A percentile compares a stretch with the other conserved stretches of the same genome.
Conservation (phyloP, 2,329 filamentous ascomycete genomes). For the Neofusicoccum sp. region DNA sequence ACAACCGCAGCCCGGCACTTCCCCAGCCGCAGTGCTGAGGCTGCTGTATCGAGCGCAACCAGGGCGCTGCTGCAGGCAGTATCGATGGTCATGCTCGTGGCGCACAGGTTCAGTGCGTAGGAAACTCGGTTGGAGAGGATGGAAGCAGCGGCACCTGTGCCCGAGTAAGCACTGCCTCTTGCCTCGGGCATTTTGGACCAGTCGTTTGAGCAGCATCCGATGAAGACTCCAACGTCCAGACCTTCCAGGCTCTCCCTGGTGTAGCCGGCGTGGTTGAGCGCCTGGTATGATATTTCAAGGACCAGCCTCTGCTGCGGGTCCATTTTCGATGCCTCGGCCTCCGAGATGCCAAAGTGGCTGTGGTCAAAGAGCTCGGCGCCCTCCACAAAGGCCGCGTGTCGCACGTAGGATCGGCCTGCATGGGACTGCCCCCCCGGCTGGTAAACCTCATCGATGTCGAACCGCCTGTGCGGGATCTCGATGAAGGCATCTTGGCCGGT, state of each 20-base stretch:
- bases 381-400: slow-evolving; percentile 20
- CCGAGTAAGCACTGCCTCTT: background rate
- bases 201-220: slow-evolving; percentile 27
- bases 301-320: slow-evolving; percentile 24
- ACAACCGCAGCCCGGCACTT: background rate
- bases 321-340: slow-evolving; percentile 20
- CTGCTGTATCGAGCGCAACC: slow-evolving; percentile 33
- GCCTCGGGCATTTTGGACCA: slow-evolving; percentile 16
- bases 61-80: slow-evolving; percentile 36
- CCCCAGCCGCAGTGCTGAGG: slow-evolving; percentile 26
- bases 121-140: slow-evolving; percentile 35
- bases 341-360: slow-evolving; percentile 26
- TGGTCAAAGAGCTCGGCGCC: slow-evolving; percentile 23
- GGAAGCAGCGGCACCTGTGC: slow-evolving; percentile 30
- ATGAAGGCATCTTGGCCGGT: slow-evolving; percentile 34
- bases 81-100: slow-evolving; percentile 35
- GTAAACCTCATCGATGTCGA: slow-evolving; percentile 31
- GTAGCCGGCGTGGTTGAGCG: slow-evolving; percentile 17
- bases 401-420: background rate
- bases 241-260: slow-evolving; percentile 19
- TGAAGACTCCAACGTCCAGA: slow-evolving; percentile 29
- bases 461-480: slow-evolving; percentile 33
- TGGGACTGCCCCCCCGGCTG: slow-evolving; percentile 14
- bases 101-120: slow-evolving; percentile 35
- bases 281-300: slow-evolving; percentile 25